A percentile compares a stretch with the other conserved stretches of the same genome.
Evolutionary conservation across 495 filamentous ascomycete species (phyloP).

Genomic region (Lepraria neglecta): DNA sequence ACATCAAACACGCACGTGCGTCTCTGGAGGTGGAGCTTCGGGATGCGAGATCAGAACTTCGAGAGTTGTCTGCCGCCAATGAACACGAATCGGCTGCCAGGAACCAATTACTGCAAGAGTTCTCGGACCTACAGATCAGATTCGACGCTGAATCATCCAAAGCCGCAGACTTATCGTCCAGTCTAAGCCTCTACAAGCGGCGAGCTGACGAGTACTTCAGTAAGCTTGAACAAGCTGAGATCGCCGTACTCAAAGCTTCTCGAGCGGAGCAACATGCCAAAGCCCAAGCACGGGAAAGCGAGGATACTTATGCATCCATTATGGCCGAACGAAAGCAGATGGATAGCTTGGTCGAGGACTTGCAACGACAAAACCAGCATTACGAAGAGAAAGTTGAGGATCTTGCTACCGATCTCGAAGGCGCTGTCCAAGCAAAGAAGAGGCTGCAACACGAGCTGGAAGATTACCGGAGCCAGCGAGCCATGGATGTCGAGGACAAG

Average conservation of each 20-base stretch:
- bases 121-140: constrained; percentile 87
- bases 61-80: constrained; percentile 65
- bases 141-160: constrained; percentile 84
- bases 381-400: constrained; percentile 90
- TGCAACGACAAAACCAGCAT: constrained; percentile 81
- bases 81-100: constrained; percentile 82
- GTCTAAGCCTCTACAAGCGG: constrained; percentile 81
- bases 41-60: constrained; percentile 74
- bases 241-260: constrained; percentile 85
- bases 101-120: constrained; percentile 84
- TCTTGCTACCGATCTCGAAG: constrained; percentile 79
- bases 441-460: constrained; percentile 95
- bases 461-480: constrained; percentile 90
- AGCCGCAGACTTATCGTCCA: constrained; percentile 74
- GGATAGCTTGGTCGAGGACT: constrained; percentile 80
- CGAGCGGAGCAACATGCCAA: constrained; percentile 93
- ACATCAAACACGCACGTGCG: constrained; percentile 70
- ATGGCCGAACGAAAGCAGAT: constrained; percentile 90
- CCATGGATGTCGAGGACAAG: constrained; percentile 95
- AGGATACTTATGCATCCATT: constrained; percentile 82
- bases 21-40: constrained; percentile 83
- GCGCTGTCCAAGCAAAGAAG: constrained; percentile 84
- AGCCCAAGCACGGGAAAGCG: constrained; percentile 77
- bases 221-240: constrained; percentile 95
- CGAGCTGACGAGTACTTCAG: constrained; percentile 95